These are phyloP conservation scores for Coprinopsis marcescibilis DNA, from an alignment of 768 basidiomycete genomes.

Conservation along the genomic window DNA sequence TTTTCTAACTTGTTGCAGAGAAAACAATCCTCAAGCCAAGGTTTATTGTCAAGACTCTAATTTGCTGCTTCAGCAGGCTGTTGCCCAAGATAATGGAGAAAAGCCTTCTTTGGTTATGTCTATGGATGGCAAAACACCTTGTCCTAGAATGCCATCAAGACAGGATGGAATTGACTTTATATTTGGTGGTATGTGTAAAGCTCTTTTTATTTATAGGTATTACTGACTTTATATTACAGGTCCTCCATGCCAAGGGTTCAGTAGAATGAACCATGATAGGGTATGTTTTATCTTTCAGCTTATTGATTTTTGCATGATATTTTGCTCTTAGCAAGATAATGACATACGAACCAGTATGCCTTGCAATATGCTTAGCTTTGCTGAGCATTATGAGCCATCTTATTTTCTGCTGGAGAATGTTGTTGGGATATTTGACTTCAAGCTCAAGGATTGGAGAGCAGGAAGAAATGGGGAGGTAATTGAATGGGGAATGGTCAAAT, in stretches of 20 bases:
- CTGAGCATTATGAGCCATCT: slow-evolving; percentile 56
- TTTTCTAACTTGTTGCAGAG: slow-evolving; percentile 28
- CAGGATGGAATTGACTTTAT: slow-evolving; percentile 63
- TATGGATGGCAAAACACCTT: slow-evolving; percentile 29
- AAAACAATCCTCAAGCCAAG: slow-evolving; percentile 52
- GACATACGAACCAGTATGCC: slow-evolving; percentile 50
- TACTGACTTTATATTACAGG: slow-evolving; percentile 35
- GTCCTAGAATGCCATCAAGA: slow-evolving; percentile 47
- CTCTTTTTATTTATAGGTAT: not conserved
- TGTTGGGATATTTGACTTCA: slow-evolving; percentile 48
- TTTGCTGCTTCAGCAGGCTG: slow-evolving; percentile 50
- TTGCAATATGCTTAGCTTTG: slow-evolving; percentile 65
- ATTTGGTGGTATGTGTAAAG: slow-evolving; percentile 52
- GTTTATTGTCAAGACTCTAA: slow-evolving; percentile 68
- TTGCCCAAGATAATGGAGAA: slow-evolving; percentile 39
- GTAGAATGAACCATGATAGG: slow-evolving; percentile 54
- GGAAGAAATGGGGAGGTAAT: slow-evolving; percentile 33
- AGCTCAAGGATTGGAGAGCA: slow-evolving; percentile 33
- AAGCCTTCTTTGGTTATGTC: slow-evolving; percentile 34
- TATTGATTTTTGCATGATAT: not conserved
- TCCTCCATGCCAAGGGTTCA: slow-evolving; percentile 74
- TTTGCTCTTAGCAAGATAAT: not conserved
- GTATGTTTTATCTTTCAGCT: slow-evolving; percentile 25
- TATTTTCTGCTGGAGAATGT: slow-evolving; percentile 77
- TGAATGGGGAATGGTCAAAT: slow-evolving; percentile 57